These are phyloP conservation scores for Pichia norvegensis DNA, from an alignment of 1,139 yeast species.

Conservation along the genomic window DNA sequence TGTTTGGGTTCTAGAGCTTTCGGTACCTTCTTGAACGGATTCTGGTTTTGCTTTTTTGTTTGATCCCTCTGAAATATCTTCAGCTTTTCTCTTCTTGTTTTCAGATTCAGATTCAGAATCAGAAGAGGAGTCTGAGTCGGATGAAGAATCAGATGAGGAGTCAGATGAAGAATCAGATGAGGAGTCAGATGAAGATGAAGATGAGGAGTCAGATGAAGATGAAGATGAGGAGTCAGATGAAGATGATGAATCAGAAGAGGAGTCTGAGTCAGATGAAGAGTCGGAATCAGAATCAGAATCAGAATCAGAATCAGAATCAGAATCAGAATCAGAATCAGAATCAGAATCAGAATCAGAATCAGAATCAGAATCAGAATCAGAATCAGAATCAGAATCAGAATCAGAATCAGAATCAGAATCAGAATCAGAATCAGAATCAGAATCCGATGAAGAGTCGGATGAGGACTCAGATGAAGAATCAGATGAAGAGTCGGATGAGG, in stretches of 20 bases:
- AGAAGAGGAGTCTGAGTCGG: not conserved
- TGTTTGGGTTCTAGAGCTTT: constrained; percentile 22
- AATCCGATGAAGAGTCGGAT: constrained; percentile 13
- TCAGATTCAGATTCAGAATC: constrained; percentile 1
- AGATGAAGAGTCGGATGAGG: not conserved
- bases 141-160: not conserved
- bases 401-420: constrained; percentile 12
- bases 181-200: constrained; percentile 21
- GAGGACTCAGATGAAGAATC: constrained; percentile 14
- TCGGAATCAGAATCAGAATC: constrained; percentile 16
- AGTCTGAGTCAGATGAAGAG: constrained; percentile 18
- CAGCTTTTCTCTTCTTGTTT: constrained; percentile 17
- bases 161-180: constrained; percentile 8
- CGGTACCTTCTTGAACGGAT: constrained; percentile 3
- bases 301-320: constrained; percentile 5
- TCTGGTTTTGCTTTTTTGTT: constrained; percentile 19
- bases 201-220: constrained; percentile 22
- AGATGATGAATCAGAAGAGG: constrained; percentile 12
- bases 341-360: constrained; percentile 1
- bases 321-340: not conserved
- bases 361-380: constrained; percentile 24
- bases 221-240: constrained; percentile 12
- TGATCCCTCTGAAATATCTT: constrained; percentile 3
- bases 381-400: constrained; percentile 17
- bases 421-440: constrained; percentile 14